These are phyloP conservation scores for Coelastrella sp. DNA, from an alignment of 139 green algal species.

Conservation along the genomic window DNA sequence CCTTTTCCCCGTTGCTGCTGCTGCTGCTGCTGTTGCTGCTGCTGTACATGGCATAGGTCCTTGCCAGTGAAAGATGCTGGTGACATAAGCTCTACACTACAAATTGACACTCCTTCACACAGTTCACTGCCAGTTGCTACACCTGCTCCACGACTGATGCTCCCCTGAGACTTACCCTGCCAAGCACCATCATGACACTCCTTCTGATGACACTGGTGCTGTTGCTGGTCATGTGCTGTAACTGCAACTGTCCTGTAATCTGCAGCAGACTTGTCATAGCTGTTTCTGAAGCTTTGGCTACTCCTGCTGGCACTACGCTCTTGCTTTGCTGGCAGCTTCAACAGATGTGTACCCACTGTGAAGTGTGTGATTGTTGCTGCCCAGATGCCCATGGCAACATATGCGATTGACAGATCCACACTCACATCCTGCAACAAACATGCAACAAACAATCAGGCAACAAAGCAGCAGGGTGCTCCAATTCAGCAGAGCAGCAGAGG, in stretches of 20 bases:
- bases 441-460: background rate
- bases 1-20: conserved; percentile 8
- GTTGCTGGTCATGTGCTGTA: too few species aligned
- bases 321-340: background rate
- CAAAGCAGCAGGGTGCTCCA: too few species aligned
- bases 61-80: background rate
- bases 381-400: conserved; percentile 70
- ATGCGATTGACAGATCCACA: conserved; percentile 59
- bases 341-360: conserved; percentile 33
- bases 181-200: too few species aligned
- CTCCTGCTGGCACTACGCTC: background rate
- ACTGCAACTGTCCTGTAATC: too few species aligned
- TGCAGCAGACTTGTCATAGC: too few species aligned
- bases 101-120: background rate
- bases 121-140: background rate
- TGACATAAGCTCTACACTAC: background rate
- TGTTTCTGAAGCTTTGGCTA: too few species aligned
- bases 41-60: background rate
- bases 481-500: too few species aligned
- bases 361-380: conserved; percentile 53
- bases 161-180: too few species aligned
- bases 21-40: conserved; percentile 8
- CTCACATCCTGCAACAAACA: conserved; percentile 6
- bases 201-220: too few species aligned
- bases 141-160: too few species aligned